Base-by-base conservation (phyloP, 2,329 filamentous ascomycete genomes). In the Amauroascus verrucosus region DNA sequence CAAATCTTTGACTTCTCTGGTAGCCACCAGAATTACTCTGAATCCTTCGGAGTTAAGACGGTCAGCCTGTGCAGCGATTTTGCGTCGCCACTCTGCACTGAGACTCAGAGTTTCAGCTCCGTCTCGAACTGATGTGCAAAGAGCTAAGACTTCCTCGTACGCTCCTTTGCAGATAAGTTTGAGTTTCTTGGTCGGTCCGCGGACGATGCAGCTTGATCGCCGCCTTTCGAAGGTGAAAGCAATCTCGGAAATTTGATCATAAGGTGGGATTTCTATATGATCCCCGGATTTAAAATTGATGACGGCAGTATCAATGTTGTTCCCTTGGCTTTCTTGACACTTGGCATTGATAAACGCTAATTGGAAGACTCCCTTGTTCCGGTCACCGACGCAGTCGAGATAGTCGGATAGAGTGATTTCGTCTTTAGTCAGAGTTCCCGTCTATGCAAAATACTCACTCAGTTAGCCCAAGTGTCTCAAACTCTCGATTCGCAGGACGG, bases 321-420 rank as follows among this genome's bases (percentile, higher is more conserved):
- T 38, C 18, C 32, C 37, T 50, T 41, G 37, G 18, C 40, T 20
- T 16, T 50, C 47, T 33, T 47, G 45, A 18, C 24, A 28, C 26
- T 18, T 18, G 9, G 45, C 45, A 13, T 47, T 47, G 26, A 47
- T 47, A 33, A 47, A 32, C 2, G 45, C 45, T 28, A 47, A 47
- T 22, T 47, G 45, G 26, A 47, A 47, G 3, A 47, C 45, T 6
- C 45, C 45, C 45, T 33, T 32, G 16, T 47, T 47, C 30, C 26
- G 14, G 8, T 33, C 45, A 13, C 45, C 45, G 8, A 28, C 11
- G 16, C 45, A 47, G 22, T 47, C 45, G 30, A 47, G 45, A 35
- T 47, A 47, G 45, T 47, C 45, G 18, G 45, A 47, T 6, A 47
- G 30, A 14, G 45, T 47, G 16, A 47, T 47, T 47, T 47, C 45